phyloP scores from a whole-genome alignment of 2,329 filamentous ascomycete genomes.

The Aschersonia sp. region DNA sequence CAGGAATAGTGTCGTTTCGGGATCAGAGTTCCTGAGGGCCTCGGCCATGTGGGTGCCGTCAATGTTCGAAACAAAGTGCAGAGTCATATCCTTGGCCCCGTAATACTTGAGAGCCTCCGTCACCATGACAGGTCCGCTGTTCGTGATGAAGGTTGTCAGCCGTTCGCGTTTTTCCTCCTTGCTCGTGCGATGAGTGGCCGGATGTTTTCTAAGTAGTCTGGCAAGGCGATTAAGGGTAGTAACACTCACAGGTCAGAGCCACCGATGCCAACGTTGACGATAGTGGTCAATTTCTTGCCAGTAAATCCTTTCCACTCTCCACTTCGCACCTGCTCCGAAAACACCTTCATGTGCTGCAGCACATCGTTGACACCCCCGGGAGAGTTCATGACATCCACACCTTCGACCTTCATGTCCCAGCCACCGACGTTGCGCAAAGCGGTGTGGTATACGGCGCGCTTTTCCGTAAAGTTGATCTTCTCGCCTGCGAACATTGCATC shows the following conservation, averaged over 20 bases:
- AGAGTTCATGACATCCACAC: slow-evolving; percentile 80
- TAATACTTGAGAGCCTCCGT: slow-evolving; percentile 95
- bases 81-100: slow-evolving; percentile 67
- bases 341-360: slow-evolving; percentile 95
- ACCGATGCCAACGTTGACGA: slow-evolving; percentile 95
- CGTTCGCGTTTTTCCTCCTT: not conserved
- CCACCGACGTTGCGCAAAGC: slow-evolving; percentile 83
- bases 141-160: not conserved
- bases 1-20: slow-evolving; percentile 97
- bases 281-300: slow-evolving; percentile 91
- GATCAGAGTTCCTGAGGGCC: slow-evolving; percentile 74
- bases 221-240: not conserved
- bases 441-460: slow-evolving; percentile 88
- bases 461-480: slow-evolving; percentile 98
- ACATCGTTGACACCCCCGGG: slow-evolving; percentile 82
- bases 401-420: slow-evolving; percentile 72
- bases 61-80: slow-evolving; percentile 99
- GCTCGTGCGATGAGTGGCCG: too few species aligned
- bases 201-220: too few species aligned
- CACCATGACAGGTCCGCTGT: slow-evolving; percentile 92
- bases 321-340: slow-evolving; percentile 85
- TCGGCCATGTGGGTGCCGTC: slow-evolving; percentile 97
- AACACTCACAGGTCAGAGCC: slow-evolving; percentile 87
- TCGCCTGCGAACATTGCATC: slow-evolving; percentile 96
- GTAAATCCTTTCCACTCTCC: slow-evolving; percentile 96